These are phyloP conservation scores for Dothiorella sarmentorum DNA, from an alignment of 2,329 filamentous ascomycete genomes.

Conservation along the genomic window DNA sequence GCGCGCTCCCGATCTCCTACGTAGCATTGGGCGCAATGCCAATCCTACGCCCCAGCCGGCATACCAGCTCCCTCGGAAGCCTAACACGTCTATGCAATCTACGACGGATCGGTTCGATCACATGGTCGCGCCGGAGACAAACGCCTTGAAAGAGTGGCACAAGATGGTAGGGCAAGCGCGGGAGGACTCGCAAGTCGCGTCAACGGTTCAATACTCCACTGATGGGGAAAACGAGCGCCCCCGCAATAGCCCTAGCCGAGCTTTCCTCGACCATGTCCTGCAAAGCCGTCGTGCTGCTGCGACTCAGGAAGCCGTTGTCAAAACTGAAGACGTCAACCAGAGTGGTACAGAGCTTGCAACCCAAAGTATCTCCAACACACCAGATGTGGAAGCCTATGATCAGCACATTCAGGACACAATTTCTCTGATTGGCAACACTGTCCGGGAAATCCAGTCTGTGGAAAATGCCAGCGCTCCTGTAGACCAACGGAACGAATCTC, in stretches of 20 bases:
- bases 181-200: background rate
- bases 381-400: constrained; percentile 35
- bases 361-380: constrained; percentile 43
- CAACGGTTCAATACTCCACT: constrained; percentile 1
- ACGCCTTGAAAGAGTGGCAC: background rate
- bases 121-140: background rate
- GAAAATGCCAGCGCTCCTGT: background rate
- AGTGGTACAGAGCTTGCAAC: constrained; percentile 49
- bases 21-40: background rate
- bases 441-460: background rate
- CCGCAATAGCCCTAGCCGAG: constrained; percentile 1
- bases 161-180: constrained; percentile 1
- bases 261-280: constrained; percentile 7
- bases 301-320: constrained; percentile 2
- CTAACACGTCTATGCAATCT: background rate
- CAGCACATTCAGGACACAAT: constrained; percentile 33
- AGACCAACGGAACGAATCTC: background rate
- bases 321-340: constrained; percentile 38
- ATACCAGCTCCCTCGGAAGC: too few relatives aligned
- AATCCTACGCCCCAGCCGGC: background rate
- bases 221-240: constrained; percentile 4
- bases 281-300: background rate
- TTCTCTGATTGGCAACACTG: background rate
- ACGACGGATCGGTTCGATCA: background rate
- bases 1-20: too few relatives aligned